Percentiles rank a stretch among this genome's conserved stretches.
These are phyloP conservation scores for Chlamydomonas asymmetrica DNA, from an alignment of 139 green algal species.

Conservation along the genomic window DNA sequence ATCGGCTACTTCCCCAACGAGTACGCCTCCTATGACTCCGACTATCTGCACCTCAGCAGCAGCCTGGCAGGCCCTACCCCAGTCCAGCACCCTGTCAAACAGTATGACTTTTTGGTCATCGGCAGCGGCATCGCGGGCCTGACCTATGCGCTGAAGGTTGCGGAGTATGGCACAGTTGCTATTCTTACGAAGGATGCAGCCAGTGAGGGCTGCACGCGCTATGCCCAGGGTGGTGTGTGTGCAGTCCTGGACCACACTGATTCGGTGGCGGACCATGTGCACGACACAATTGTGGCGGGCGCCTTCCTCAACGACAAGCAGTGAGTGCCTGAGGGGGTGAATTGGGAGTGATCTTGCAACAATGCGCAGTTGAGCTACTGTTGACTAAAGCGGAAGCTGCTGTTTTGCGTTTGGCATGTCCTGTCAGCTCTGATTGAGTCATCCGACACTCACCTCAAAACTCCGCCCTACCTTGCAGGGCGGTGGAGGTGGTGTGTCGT, in stretches of 20 bases:
- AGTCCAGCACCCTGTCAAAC: conserved; percentile 27
- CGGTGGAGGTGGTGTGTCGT: conserved; percentile 89
- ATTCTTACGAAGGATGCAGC: conserved; percentile 91
- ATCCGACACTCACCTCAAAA: too few species aligned
- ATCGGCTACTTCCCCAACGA: neutral
- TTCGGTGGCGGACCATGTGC: conserved; percentile 84
- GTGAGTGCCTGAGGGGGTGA: conserved; percentile 49
- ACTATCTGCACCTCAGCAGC: too few species aligned
- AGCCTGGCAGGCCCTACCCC: too few species aligned
- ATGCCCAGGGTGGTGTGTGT: conserved; percentile 92
- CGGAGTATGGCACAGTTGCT: conserved; percentile 87
- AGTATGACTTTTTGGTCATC: conserved; percentile 92
- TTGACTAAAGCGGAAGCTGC: too few species aligned
- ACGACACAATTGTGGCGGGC: conserved; percentile 89
- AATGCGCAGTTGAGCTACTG: too few species aligned
- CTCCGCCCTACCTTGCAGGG: conserved; percentile 56
- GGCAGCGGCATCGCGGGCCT: conserved; percentile 95
- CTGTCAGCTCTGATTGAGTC: too few species aligned
- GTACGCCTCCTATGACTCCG: neutral
- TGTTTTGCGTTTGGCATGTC: too few species aligned
- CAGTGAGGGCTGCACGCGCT: conserved; percentile 83
- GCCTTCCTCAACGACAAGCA: conserved; percentile 76
- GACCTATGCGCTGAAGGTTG: conserved; percentile 92
- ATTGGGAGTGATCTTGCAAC: too few species aligned
- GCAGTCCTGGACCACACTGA: conserved; percentile 91